phyloP scores from a whole-genome alignment of 2,329 filamentous ascomycete species.

The Pezicula carpinea region DNA sequence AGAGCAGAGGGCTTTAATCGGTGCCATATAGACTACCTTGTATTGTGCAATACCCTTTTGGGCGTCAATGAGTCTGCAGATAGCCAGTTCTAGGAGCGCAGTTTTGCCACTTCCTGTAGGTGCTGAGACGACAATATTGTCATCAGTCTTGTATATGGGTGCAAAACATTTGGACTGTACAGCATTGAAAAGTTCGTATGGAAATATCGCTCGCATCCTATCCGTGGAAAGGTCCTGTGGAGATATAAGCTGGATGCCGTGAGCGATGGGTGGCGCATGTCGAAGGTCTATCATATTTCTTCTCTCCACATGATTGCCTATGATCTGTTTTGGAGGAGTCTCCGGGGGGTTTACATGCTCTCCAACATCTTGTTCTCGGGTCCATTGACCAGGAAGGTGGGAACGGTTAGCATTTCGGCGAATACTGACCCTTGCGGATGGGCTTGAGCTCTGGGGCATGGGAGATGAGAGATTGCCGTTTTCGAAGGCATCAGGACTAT shows the following conservation, averaged over 20 bases:
- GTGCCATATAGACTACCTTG: constrained; percentile 82
- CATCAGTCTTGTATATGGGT: constrained; percentile 58
- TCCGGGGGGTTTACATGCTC: constrained; percentile 2
- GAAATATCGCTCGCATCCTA: constrained; percentile 64
- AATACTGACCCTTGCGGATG: constrained; percentile 20
- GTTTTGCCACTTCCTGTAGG: constrained; percentile 87
- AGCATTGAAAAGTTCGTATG: constrained; percentile 73
- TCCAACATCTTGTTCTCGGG: not conserved
- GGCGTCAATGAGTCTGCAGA: constrained; percentile 63
- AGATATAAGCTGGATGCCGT: constrained; percentile 55
- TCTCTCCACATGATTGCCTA: not conserved
- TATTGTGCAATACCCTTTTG: constrained; percentile 52
- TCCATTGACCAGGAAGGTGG: not conserved
- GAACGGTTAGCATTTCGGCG: constrained; percentile 15
- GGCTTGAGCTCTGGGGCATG: constrained; percentile 20
- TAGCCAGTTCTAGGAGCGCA: constrained; percentile 73
- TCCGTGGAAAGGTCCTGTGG: constrained; percentile 58
- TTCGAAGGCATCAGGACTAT: constrained; percentile 9
- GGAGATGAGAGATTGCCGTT: constrained; percentile 13
- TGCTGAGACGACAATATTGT: constrained; percentile 76
- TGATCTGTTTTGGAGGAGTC: constrained; percentile 10
- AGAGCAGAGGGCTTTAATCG: constrained; percentile 76
- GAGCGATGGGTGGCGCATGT: constrained; percentile 25
- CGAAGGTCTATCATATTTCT: constrained; percentile 13
- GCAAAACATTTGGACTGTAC: constrained; percentile 77